Base-by-base conservation (phyloP, 805 yeast genomes). In the Middelhovenomyces tepae region DNA sequence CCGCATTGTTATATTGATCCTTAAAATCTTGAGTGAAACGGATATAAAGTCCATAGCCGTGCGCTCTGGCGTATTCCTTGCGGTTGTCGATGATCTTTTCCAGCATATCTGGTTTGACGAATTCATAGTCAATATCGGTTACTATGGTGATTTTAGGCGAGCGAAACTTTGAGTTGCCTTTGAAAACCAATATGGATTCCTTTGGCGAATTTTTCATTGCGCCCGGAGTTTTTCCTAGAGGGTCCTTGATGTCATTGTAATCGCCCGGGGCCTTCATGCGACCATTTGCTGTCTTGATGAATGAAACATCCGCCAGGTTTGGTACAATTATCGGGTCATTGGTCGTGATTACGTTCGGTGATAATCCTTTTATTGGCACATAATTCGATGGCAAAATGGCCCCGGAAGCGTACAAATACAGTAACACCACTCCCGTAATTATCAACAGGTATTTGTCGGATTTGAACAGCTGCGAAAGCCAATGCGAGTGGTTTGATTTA, bases 11-110 rank as follows among this genome's bases (percentile, higher is more conserved):
- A 24, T 50, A 42, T 11, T 42, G 40, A 22, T 36, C 24, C 34
- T 38, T 50, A 56, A 83, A 87, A 53, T 91, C 96, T 56, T 84
- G 87, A 21, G 69, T 56, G 83, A 89, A 86, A 39, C 95, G 71
- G 16, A 82, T 73, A 49, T 85, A 89, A 17, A 85, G 59, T 20
- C 95, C 97, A 54, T 78, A 89, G 23, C 72, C 71, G 49, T 84
- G 86, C 8, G 64, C 64, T 54, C 78, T 82, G 4, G 94, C 94
- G 53, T 87, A 89, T 54, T 85, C 87, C 18, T 82, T 79, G 50
- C 96, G 71, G 59, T 89, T 89, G 54, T 85, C 93, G 13, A 85
- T 79, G 35, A 87, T 65, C 40, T 71, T 71, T 11, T 77, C 72
- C 29, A 26, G 15, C 10, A 16, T 16, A 5, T 16, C 16, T 16